phyloP scores from a whole-genome alignment of 1,284 basidiomycete genomes.

The Pterulicium gracile region DNA sequence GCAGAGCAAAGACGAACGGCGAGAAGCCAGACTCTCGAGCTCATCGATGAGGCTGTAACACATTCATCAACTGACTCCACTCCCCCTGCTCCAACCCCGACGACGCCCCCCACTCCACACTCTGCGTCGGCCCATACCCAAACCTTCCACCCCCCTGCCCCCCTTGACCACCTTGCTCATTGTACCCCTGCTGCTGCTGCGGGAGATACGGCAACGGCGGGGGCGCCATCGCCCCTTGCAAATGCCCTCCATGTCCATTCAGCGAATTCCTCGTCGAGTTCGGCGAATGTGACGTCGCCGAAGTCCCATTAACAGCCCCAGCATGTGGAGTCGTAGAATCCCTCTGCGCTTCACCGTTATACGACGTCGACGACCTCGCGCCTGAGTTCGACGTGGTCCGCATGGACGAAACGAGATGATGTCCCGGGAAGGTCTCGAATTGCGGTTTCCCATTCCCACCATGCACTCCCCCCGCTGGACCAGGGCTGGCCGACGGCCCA shows the following conservation, averaged over 20 bases:
- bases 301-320: not conserved
- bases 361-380: conserved; percentile 7
- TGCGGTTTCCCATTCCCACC: conserved; percentile 18
- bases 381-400: conserved; percentile 16
- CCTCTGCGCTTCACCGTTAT: not conserved
- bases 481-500: conserved; percentile 35
- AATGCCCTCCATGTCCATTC: not conserved
- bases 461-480: not conserved
- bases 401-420: conserved; percentile 22
- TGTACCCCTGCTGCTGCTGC: conserved; percentile 7
- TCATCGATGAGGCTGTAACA: conserved; percentile 26
- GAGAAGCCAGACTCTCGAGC: conserved; percentile 12
- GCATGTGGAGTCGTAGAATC: not conserved
- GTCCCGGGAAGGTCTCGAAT: conserved; percentile 23
- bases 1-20: too few relatives aligned
- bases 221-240: not conserved
- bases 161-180: conserved; percentile 4
- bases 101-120: conserved; percentile 47
- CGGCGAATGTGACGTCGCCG: not conserved
- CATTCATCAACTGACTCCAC: conserved; percentile 36
- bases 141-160: too few relatives aligned
- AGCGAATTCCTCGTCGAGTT: too few relatives aligned
- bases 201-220: not conserved
- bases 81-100: conserved; percentile 51
- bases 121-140: conserved; percentile 34